Base-by-base conservation (phyloP, 768 basidiomycete genomes). In the Leccinellum luteum region DNA sequence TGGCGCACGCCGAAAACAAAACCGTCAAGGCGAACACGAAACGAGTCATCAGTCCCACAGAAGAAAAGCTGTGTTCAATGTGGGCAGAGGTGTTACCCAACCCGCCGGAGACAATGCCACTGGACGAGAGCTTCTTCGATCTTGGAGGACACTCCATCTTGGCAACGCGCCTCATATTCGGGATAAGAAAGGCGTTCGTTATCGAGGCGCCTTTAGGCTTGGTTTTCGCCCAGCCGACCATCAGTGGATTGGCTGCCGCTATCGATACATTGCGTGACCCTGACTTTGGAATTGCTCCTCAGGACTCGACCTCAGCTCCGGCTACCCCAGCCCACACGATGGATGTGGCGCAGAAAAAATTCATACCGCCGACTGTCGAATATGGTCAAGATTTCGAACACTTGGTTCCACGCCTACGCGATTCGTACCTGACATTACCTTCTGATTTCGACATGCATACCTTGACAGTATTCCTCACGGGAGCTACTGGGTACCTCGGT, bases 131-230 rank as follows among this genome's bases (percentile, higher is more conserved):
- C 71, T 99, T 99, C 83, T 98, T 98, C 75, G 96, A 99, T 70
- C 82, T 98, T 44, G 97, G 97, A 49, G 97, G 97, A 7, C 97
- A 99, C 74, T 98, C 97, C 15, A 98, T 99, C 66, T 84, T 99
- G 47, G 97, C 97, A 0, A 99, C 97, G 2, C 88, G 95, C 25
- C 85, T 98, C 59, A 92, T 98, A 65, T 98, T 99, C 70, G 94
- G 98, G 74, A 87, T 99, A 53, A 87, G 97, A 66, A 97, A 95
- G 74, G 77, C 81, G 0, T 97, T 98, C 71, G 86, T 94, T 12
- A 80, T 97, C 19, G 86, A 95, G 54, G 94, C 93, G 4, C 95
- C 96, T 0, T 77, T 99, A 25, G 92, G 94, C 8, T 78, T 98
- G 44, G 86, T 98, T 49, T 99, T 98, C 70, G 90, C 94, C 52